Evolutionary conservation across 345 rosid genomes (phyloP).

Genomic region (Gossypium mustelinum): DNA sequence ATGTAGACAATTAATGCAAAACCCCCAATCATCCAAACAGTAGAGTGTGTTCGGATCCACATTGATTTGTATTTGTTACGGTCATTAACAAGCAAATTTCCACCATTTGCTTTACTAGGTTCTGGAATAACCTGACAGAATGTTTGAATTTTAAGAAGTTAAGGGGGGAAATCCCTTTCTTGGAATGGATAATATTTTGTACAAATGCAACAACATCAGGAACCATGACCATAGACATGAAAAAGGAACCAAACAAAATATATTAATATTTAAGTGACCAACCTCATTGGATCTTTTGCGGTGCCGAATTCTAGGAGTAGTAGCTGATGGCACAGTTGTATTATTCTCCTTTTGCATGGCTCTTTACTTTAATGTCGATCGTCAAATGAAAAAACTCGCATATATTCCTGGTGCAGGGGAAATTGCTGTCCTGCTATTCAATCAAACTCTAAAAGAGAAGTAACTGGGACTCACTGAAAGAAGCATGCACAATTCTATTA

Average conservation of each 20-base stretch:
- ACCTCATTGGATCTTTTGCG: slow-evolving; percentile 77
- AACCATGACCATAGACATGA: not conserved
- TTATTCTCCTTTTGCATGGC: slow-evolving; percentile 63
- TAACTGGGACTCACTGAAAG: not conserved
- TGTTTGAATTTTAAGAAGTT: not conserved
- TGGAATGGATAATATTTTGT: not conserved
- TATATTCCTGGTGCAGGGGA: not conserved
- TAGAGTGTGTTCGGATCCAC: slow-evolving; percentile 72
- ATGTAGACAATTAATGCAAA: slow-evolving; percentile 75
- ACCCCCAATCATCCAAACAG: slow-evolving; percentile 91
- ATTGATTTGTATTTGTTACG: slow-evolving; percentile 73
- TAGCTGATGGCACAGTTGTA: slow-evolving; percentile 39
- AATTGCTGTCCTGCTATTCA: slow-evolving; percentile 17
- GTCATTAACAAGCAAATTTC: slow-evolving; percentile 62
- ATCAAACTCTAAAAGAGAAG: slow-evolving; percentile 1
- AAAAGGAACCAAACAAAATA: not conserved
- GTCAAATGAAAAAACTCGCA: slow-evolving; percentile 10
- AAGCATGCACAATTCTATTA: not conserved
- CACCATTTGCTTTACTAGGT: slow-evolving; percentile 53
- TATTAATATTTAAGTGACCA: slow-evolving; percentile 10
- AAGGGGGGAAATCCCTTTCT: slow-evolving; percentile 6
- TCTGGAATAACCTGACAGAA: slow-evolving; percentile 51
- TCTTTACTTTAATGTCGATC: slow-evolving; percentile 12
- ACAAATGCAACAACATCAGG: not conserved
- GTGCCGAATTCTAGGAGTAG: slow-evolving; percentile 49